Conservation (phyloP, 495 filamentous ascomycete species). For the Glonium stellatum region DNA sequence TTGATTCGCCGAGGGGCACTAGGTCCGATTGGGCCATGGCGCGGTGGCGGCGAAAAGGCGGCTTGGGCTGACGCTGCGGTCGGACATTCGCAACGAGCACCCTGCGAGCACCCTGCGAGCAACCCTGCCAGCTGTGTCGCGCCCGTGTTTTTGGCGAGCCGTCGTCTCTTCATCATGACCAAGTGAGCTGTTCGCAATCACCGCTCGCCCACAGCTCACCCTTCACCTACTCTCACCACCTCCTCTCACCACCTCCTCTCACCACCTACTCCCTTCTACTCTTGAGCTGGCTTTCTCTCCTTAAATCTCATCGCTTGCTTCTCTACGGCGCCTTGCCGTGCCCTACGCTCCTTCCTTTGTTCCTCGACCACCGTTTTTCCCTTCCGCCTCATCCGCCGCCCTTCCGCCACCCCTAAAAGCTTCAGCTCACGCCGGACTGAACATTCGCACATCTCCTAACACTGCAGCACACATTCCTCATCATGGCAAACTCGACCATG, state of each 20-base stretch:
- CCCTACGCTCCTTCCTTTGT: background rate
- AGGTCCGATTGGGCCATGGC: background rate
- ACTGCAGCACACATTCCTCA: background rate
- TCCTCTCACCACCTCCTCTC: too few species aligned
- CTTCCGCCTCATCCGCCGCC: background rate
- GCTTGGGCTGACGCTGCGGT: too few species aligned
- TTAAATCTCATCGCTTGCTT: background rate
- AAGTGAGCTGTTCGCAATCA: background rate
- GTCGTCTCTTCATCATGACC: background rate
- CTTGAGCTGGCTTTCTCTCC: background rate
- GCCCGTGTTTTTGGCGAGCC: background rate
- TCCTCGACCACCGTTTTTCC: background rate
- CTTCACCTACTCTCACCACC: too few species aligned
- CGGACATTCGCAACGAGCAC: too few species aligned
- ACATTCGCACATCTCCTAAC: background rate
- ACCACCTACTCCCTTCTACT: background rate
- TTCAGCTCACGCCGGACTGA: background rate
- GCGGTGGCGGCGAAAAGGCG: background rate
- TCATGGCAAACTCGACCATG: conserved; percentile 43
- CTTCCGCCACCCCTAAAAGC: background rate
- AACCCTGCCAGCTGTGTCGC: too few species aligned
- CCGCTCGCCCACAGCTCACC: too few species aligned
- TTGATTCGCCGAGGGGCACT: background rate
- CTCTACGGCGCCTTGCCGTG: background rate
- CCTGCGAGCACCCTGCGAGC: too few species aligned